phyloP scores from a whole-genome alignment of 139 green algal genomes.

The Chlamydomonas sp. region DNA sequence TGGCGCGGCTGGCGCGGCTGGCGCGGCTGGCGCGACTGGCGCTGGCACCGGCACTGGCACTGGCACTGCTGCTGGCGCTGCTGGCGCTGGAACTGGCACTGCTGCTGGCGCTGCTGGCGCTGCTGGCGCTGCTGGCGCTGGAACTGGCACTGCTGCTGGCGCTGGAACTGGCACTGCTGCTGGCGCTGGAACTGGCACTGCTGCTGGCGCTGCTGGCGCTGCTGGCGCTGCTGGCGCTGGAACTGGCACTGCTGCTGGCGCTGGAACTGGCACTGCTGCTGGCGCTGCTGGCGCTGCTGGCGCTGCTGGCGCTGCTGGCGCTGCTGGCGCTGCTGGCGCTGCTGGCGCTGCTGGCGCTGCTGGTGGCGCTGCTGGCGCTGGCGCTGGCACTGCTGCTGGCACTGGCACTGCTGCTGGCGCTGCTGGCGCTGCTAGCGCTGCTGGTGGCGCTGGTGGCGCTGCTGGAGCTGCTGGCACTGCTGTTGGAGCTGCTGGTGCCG shows the following conservation, averaged over 20 bases:
- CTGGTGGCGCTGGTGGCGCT: not conserved
- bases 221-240: not conserved
- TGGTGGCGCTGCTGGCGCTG: conserved; percentile 1
- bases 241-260: not conserved
- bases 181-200: too few species aligned
- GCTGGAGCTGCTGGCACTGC: not conserved
- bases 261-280: not conserved
- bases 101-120: conserved; percentile 6
- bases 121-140: not conserved
- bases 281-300: not conserved
- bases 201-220: too few species aligned
- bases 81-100: conserved; percentile 1
- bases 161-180: conserved; percentile 4
- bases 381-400: not conserved
- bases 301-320: conserved; percentile 1
- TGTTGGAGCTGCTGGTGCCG: not conserved
- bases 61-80: not conserved
- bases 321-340: not conserved
- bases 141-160: not conserved
- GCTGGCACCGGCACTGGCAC: not conserved
- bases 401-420: not conserved
- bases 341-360: not conserved
- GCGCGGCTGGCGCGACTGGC: not conserved
- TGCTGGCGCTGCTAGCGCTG: not conserved
- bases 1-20: not conserved